Evolutionary conservation across 345 rosid genomes (phyloP).

Genomic region (Ricinus communis): DNA sequence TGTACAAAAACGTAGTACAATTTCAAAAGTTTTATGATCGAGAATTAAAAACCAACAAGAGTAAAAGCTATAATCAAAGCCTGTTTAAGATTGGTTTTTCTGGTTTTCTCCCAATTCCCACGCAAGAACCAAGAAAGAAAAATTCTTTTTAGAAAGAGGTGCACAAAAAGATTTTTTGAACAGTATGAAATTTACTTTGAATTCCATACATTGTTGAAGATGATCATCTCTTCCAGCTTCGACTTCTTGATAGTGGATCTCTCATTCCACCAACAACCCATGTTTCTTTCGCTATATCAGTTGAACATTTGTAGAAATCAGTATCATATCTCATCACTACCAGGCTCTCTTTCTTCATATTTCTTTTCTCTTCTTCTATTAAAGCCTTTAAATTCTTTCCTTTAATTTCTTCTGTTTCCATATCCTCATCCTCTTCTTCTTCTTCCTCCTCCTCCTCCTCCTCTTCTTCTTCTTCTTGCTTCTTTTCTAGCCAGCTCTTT

Average conservation of each 20-base stretch:
- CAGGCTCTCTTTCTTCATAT: conserved; percentile 31
- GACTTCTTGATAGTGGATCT: conserved; percentile 61
- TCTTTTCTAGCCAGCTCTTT: conserved; percentile 49
- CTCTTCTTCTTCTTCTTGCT: conserved; percentile 25
- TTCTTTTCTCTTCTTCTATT: conserved; percentile 62
- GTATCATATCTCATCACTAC: conserved; percentile 57
- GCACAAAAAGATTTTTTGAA: too few species aligned
- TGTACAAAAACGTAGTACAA: conserved; percentile 26
- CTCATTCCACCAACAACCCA: conserved; percentile 71
- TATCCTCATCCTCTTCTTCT: conserved; percentile 16
- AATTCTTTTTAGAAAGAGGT: not conserved
- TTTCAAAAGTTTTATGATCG: not conserved
- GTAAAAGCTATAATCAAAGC: conserved; percentile 12
- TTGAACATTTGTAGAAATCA: conserved; percentile 56
- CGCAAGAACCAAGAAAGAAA: conserved; percentile 14
- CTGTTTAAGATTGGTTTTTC: conserved; percentile 15
- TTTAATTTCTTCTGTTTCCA: conserved; percentile 14
- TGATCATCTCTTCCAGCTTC: conserved; percentile 72
- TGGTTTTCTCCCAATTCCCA: conserved; percentile 16
- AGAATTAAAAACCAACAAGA: not conserved
- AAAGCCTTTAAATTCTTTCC: conserved; percentile 41
- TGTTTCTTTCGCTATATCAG: conserved; percentile 75
- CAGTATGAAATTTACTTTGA: not conserved
- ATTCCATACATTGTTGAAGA: not conserved
- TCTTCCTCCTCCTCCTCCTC: conserved; percentile 18